Conservation (phyloP, 495 filamentous ascomycete species). For the Talaromyces proteolyticus region DNA sequence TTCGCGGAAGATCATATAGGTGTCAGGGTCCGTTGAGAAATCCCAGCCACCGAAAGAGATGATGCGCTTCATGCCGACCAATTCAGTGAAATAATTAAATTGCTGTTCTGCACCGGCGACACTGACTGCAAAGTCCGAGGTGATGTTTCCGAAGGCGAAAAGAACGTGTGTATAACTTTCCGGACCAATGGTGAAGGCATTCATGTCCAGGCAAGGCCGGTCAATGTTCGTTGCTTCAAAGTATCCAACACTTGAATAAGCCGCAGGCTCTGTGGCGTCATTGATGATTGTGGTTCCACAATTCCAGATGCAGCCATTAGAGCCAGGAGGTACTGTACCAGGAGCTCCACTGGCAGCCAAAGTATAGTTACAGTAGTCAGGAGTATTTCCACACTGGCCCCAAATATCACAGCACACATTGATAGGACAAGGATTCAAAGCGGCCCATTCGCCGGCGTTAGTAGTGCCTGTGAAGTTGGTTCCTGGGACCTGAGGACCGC, state of each 20-base stretch:
- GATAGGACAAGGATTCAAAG: constrained; percentile 20
- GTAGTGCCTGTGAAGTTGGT: constrained; percentile 11
- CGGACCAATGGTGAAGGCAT: constrained; percentile 11
- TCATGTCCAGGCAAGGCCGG: constrained; percentile 17
- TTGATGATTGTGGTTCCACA: constrained; percentile 36
- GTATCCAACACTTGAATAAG: constrained; percentile 8
- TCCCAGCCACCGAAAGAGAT: constrained; percentile 45
- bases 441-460: constrained; percentile 10
- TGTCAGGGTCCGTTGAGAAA: constrained; percentile 27
- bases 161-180: constrained; percentile 36
- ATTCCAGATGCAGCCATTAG: constrained; percentile 42
- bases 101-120: constrained; percentile 16
- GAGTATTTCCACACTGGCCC: constrained; percentile 42
- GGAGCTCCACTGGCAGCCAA: constrained; percentile 22
- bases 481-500: constrained; percentile 37
- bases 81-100: constrained; percentile 17
- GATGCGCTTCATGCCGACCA: constrained; percentile 24
- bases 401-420: constrained; percentile 29
- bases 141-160: constrained; percentile 36
- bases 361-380: constrained; percentile 37
- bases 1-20: constrained; percentile 31
- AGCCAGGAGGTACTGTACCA: constrained; percentile 22
- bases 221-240: constrained; percentile 9
- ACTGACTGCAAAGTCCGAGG: constrained; percentile 15
- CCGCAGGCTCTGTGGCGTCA: constrained; percentile 2